These are phyloP conservation scores for Trichoderma arundinaceum DNA, from an alignment of 2,329 filamentous ascomycete genomes.

Conservation along the genomic window DNA sequence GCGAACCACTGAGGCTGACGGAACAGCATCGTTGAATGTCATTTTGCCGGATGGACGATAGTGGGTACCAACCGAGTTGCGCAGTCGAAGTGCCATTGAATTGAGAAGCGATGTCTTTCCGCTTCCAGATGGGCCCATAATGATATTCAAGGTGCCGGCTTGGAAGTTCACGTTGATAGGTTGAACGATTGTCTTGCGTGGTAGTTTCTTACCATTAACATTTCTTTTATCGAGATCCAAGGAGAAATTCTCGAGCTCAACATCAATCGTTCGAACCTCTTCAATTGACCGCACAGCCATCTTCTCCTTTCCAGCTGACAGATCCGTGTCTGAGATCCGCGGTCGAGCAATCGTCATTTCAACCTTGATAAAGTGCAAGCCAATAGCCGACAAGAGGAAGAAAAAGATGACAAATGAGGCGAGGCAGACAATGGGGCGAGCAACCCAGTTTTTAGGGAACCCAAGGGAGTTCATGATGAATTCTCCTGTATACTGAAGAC, in stretches of 20 bases:
- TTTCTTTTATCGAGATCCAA: conserved; percentile 68
- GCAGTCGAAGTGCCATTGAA: conserved; percentile 71
- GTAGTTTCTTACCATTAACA: conserved; percentile 56
- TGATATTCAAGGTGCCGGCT: conserved; percentile 72
- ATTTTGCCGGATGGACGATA: conserved; percentile 68
- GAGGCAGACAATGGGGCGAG: conserved; percentile 67
- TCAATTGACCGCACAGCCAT: conserved; percentile 60
- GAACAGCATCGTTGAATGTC: conserved; percentile 71
- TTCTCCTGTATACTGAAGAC: conserved; percentile 69
- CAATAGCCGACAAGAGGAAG: conserved; percentile 62
- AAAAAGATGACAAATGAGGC: conserved; percentile 68
- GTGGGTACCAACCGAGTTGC: conserved; percentile 64
- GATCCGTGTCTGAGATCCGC: conserved; percentile 62
- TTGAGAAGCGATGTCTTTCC: conserved; percentile 79
- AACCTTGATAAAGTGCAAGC: conserved; percentile 67
- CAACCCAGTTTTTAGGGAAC: conserved; percentile 70
- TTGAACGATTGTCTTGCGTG: conserved; percentile 66
- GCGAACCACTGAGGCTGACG: conserved; percentile 70
- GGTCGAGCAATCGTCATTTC: conserved; percentile 73
- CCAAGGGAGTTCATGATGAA: conserved; percentile 74
- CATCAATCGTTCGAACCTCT: conserved; percentile 65
- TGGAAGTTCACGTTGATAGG: conserved; percentile 71
- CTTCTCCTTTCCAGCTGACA: conserved; percentile 73
- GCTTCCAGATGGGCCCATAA: conserved; percentile 80
- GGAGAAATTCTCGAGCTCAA: conserved; percentile 68